phyloP scores from a whole-genome alignment of 768 basidiomycete species.

The Trametes villosa region DNA sequence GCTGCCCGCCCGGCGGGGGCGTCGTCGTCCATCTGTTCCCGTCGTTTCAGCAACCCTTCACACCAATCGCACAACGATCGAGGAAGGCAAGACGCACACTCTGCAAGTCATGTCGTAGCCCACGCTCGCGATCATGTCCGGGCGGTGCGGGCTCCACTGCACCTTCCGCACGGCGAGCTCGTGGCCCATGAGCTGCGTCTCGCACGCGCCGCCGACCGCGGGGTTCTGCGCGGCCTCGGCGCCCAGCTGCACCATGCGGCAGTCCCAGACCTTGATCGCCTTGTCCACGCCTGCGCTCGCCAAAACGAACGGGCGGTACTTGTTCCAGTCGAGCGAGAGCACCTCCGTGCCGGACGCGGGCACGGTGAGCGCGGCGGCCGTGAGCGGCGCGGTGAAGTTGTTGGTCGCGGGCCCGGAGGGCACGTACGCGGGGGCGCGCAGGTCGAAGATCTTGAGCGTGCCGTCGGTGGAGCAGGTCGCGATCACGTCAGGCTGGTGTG shows the following conservation, averaged over 20 bases:
- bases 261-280: slow-evolving; percentile 79
- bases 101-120: slow-evolving; percentile 97
- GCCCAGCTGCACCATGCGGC: slow-evolving; percentile 75
- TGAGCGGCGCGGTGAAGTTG: slow-evolving; percentile 70
- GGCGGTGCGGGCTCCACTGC: slow-evolving; percentile 84
- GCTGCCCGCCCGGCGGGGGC: slow-evolving; percentile 51
- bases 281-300: slow-evolving; percentile 85
- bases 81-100: slow-evolving; percentile 59
- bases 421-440: slow-evolving; percentile 64
- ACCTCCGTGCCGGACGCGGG: slow-evolving; percentile 81
- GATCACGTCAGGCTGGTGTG: slow-evolving; percentile 82
- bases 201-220: slow-evolving; percentile 73
- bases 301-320: slow-evolving; percentile 78
- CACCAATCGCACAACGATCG: background rate
- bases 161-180: slow-evolving; percentile 91
- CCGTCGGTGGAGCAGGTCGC: slow-evolving; percentile 90
- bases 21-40: slow-evolving; percentile 70
- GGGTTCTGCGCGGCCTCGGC: slow-evolving; percentile 43
- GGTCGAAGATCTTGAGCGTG: slow-evolving; percentile 81
- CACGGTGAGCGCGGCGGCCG: slow-evolving; percentile 73
- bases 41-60: background rate
- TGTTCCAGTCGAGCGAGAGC: slow-evolving; percentile 90
- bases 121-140: slow-evolving; percentile 70
- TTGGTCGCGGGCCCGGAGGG: slow-evolving; percentile 45
- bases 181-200: slow-evolving; percentile 75